Base-by-base conservation (phyloP, 139 green algal genomes). In the Mesotaenium endlicherianum region DNA sequence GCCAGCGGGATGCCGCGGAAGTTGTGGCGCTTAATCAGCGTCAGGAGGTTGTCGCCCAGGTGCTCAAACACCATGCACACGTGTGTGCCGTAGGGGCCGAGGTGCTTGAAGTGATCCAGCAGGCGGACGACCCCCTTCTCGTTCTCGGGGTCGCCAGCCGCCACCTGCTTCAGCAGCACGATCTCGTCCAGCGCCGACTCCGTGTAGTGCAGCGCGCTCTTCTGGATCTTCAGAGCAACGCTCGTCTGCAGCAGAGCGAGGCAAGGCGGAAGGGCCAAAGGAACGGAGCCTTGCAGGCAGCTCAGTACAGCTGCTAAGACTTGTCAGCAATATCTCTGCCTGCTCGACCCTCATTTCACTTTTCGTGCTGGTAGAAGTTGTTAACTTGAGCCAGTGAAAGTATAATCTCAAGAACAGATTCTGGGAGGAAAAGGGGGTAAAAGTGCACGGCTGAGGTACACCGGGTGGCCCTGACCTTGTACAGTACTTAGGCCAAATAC, bases 11-110 rank as follows among this genome's bases (percentile, higher is more conserved):
- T 92, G 36, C 96, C 96, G 47, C 88, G 80, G 90, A 97, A 97
- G 84, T 94, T 84, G 75, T 91, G 95, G 17, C 87, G 89, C 77
- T 94, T 94, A 58, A 95, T 92, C 30, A 94, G 89, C 30, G 89
- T 86, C 43, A 94, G 83, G 55, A 93, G 77, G 85, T 93, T 93
- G 77, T 93, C 88, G 1, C 90, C 90, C 2, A 93, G 78, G 39
- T 89, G 89, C 90, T 99, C 96, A 83, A 99, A 98, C 34, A 98
- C 93, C 92, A 99, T 97, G 91, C 97, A 99, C 41, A 99, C 93
- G 86, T 99, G 97, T 5, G 64, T 86, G 3, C 97, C 97, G 77
- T 99, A 89, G 1, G 95, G 94, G 0, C 97, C 97, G 0, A 31
- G 71, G 86, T 99, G 96, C 72, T 97, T 93, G 90, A 99, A 99